Evolutionary conservation across 164 flowering plant genomes (phyloP), one percentile per base, ranked within the genome.

Genomic region (Liriodendron chinense): DNA sequence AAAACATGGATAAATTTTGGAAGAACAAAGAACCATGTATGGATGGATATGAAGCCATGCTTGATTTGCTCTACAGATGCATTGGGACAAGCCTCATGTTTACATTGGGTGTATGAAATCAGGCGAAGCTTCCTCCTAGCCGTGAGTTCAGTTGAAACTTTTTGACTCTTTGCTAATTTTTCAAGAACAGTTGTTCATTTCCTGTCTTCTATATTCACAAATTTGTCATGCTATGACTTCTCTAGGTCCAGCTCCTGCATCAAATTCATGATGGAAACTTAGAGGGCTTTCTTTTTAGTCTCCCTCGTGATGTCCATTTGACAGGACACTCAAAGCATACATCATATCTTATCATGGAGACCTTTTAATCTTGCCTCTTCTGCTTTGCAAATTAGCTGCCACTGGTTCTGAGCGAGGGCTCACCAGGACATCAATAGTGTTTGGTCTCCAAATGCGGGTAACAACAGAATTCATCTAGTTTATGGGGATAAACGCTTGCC

Each of bases 101-200:
- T 95, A 95, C 84, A 87, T 95, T 53, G 98, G 99, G 14, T 89
- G 92, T 71, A 90, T 95, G 99, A 93, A 95, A 81, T 93, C 98
- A 56, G 94, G 94, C 72, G 89, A 89, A 84, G 94, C 89, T 78
- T 89, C 86, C 82, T 87, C 90, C 69, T 86, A 87, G 14, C 84
- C 83, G 91, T 90, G 80, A 87, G 92, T 87, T 62, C 21, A 57
- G 53, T 77, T 13, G 48, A 63, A 71, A 47, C 75, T 67, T 64
- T n/a, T 69, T 7, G 26, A 28, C 20, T 67, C 16, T 26, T 53
- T 53, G 14, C 26, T 9, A n/a, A 7, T 14, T 23, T 22, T 16
- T 43, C 14, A 48, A 57, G 63, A 49, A 23, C 43, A 1, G 59
- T 10, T 1, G 23, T 56, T 48, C 63, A 26, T 7, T n/a, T 62